Evolutionary conservation across 176 grass and related monocot genomes (phyloP), one percentile per base, ranked within the genome.

Genomic region (Carex parvula): DNA sequence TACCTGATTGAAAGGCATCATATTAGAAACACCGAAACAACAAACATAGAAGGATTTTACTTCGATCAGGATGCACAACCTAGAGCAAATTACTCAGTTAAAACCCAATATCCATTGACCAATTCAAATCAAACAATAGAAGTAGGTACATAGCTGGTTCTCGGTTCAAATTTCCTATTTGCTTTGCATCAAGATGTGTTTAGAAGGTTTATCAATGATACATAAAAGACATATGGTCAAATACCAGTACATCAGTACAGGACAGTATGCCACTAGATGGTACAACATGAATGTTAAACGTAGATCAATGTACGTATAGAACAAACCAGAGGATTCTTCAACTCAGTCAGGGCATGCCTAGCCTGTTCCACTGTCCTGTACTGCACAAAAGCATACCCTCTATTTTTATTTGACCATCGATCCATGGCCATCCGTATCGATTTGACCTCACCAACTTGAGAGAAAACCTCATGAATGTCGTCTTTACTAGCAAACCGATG

Each of bases 371-470:
- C 90, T 70, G 93, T 98, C 14, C 91, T 89, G 90, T 86, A 98
- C 69, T 77, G 89, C 88, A 98, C 84, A 82, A 98, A 98, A 35
- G 96, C 96, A 89, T 93, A 98, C 15, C 96, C 96, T 95, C 94
- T 98, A 46, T 98, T 98, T 82, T 95, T 93, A 88, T 95, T 95
- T 12, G 92, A 95, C 26, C 84, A 48, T 80, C 92, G 89, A 71
- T 95, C 92, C 89, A 93, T 95, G 89, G 94, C 87, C 73, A 98
- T 86, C 70, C 96, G 89, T 82, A 98, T 88, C 77, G 92, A 93
- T 37, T 85, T 94, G 79, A 98, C 83, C 42, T 95, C 96, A 24
- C 96, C 96, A 53, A 90, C 89, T 92, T 93, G 81, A 88, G 84
- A 73, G 66, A 98, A 98, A 42, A 98, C 96, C 70, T 95, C 91